Base-by-base conservation (phyloP, 768 basidiomycete species). In the Rickenella mellea region DNA sequence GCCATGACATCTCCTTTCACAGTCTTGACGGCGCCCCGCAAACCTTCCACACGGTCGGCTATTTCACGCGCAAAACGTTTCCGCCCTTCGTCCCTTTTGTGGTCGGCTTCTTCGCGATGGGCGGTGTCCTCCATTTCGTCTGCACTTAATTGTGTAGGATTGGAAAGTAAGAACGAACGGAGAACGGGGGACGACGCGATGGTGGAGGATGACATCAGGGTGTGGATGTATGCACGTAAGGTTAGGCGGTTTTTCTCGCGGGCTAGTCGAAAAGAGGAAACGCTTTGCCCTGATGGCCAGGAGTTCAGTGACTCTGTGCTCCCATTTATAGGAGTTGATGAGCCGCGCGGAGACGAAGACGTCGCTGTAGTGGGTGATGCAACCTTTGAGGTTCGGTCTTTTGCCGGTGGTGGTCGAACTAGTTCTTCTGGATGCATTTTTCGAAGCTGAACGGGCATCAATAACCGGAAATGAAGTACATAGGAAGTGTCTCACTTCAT, bases 211-310 rank as follows among this genome's bases (percentile, higher is more conserved):
- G 76, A 61, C 42, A 98, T 69, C 22, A 99, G 66, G 1, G 77
- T 61, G 49, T 88, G 84, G n/a, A 99, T 72, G 62, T 97, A 98
- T 0, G 91, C 81, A 15, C 96, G 79, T 14, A 99, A 75, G 0
- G 96, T 98, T 4, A 99, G 68, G 11, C 96, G 71, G 54, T 99
- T 99, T 72, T 92, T 94, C 60, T 99, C 96, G 20, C 96, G 71
- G 1, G 89, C 70, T 17, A 94, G 70, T 26, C 78, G 77, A 3
- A 57, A 55, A 3, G 19, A 19, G 7, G 19, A 59, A 36, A 20
- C 26, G 9, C 19, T 36, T 10, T 36, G 33, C 15, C 24, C 19
- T 22, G 33, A 19, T 10, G 19, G 19, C 24, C 19, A 15, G 19
- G 33, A 36, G 15, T 36, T 19, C 4, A 36, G 6, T 9, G 33